Percentiles rank a stretch among this genome's conserved stretches.
phyloP scores from a whole-genome alignment of 768 basidiomycete species.

The Phallus indusiatus region DNA sequence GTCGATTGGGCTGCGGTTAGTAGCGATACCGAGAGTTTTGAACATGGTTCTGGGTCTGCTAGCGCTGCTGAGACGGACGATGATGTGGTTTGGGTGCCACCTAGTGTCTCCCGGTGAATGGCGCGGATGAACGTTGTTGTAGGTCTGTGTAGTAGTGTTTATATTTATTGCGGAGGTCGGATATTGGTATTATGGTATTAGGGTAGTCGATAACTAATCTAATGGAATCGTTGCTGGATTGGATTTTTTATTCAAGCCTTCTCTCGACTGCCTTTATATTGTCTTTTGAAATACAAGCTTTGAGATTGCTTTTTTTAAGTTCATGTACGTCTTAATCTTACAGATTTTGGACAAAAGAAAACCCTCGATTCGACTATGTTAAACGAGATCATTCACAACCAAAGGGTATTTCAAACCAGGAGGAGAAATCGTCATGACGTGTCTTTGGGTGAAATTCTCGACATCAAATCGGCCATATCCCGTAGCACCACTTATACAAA shows the following conservation, averaged over 20 bases:
- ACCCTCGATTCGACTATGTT: no score
- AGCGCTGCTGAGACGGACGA: slow-evolving; percentile 16
- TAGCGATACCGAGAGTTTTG: slow-evolving; percentile 44
- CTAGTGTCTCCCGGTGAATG: neutral
- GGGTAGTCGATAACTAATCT: no score
- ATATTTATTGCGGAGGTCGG: neutral
- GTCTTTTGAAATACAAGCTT: no score
- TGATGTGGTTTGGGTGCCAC: slow-evolving; percentile 24
- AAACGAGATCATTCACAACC: neutral
- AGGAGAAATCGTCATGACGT: slow-evolving; percentile 34
- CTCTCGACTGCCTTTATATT: no score
- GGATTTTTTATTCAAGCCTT: no score
- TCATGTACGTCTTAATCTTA: no score
- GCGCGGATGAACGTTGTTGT: neutral
- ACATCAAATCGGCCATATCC: slow-evolving; percentile 47
- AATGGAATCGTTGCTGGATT: no score
- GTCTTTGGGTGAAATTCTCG: slow-evolving; percentile 40
- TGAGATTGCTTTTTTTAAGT: no score
- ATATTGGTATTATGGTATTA: no score
- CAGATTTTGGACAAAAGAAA: no score
- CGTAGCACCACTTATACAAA: slow-evolving; percentile 18
- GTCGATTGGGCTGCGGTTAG: slow-evolving; percentile 65
- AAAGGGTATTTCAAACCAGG: neutral
- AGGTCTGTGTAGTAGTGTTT: neutral
- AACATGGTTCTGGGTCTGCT: slow-evolving; percentile 16